phyloP scores from a whole-genome alignment of 2,329 filamentous ascomycete genomes.

The Phyllosticta paracitricarpa region DNA sequence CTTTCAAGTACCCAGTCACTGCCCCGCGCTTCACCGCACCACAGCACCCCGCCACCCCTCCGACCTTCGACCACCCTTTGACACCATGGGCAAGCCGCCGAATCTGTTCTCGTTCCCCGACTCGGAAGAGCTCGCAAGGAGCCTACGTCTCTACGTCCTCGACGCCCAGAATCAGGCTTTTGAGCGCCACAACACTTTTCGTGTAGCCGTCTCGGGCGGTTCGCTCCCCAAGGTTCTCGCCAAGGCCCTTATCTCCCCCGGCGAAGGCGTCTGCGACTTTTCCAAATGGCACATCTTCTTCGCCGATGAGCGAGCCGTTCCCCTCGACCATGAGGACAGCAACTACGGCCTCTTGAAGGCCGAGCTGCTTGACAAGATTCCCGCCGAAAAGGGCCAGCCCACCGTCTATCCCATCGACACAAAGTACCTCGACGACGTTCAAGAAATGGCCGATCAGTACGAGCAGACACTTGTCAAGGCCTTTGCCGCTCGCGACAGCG shows the following conservation, averaged over 20 bases:
- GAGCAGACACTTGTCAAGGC: constrained; percentile 75
- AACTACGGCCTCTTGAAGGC: constrained; percentile 84
- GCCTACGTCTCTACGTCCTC: constrained; percentile 74
- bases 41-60: constrained; percentile 2
- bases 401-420: constrained; percentile 71
- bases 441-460: constrained; percentile 90
- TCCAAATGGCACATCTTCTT: constrained; percentile 97
- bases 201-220: constrained; percentile 85
- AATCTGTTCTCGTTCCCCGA: constrained; percentile 72
- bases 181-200: constrained; percentile 72
- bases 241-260: constrained; percentile 60
- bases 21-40: background rate
- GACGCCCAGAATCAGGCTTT: constrained; percentile 72
- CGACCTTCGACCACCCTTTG: background rate
- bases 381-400: constrained; percentile 54
- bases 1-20: background rate
- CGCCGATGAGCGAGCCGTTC: constrained; percentile 90
- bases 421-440: constrained; percentile 60
- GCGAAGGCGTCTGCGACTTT: constrained; percentile 54
- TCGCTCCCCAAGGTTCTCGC: constrained; percentile 84
- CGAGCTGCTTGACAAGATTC: constrained; percentile 82
- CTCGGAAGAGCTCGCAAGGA: constrained; percentile 59
- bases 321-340: constrained; percentile 83
- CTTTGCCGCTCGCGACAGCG: constrained; percentile 87
- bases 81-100: constrained; percentile 32